Conservation (phyloP, 441 rosid genomes). For the Pelargonium myrrhifolium region DNA sequence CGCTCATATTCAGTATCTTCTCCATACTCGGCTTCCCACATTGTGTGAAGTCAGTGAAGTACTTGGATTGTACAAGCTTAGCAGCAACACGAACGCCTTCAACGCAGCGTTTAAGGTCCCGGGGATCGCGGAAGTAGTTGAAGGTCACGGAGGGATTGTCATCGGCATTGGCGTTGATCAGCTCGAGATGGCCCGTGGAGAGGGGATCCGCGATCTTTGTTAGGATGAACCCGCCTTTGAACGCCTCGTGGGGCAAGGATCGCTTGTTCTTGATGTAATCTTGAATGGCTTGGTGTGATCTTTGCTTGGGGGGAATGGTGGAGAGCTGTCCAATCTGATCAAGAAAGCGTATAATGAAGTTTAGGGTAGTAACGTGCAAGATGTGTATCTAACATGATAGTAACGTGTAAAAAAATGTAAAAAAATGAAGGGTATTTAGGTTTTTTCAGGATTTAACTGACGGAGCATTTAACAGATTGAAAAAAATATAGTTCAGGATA, state of each 20-base stretch:
- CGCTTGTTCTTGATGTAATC: slow-evolving; percentile 48
- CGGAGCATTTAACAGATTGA: too few species aligned
- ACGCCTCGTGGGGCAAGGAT: slow-evolving; percentile 62
- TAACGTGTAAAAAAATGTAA: too few species aligned
- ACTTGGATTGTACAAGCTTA: slow-evolving; percentile 55
- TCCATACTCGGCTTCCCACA: slow-evolving; percentile 45
- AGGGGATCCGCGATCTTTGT: slow-evolving; percentile 67
- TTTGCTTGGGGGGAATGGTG: slow-evolving; percentile 63
- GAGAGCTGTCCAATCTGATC: slow-evolving; percentile 77
- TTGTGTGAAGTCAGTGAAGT: slow-evolving; percentile 58
- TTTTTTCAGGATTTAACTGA: too few species aligned
- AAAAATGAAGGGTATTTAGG: too few species aligned
- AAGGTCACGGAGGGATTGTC: slow-evolving; percentile 83
- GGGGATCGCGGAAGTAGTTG: slow-evolving; percentile 79
- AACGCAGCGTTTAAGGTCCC: slow-evolving; percentile 70
- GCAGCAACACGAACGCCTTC: slow-evolving; percentile 55
- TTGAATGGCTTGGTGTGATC: slow-evolving; percentile 51
- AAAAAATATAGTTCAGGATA: too few species aligned
- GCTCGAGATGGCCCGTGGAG: slow-evolving; percentile 63
- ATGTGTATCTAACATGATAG: too few species aligned
- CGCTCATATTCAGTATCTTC: slow-evolving; percentile 64
- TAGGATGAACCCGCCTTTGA: slow-evolving; percentile 84
- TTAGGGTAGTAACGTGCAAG: too few species aligned
- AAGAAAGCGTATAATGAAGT: neutral
- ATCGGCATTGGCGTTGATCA: slow-evolving; percentile 58